A percentile compares a stretch with the other conserved stretches of the same genome.
These are phyloP conservation scores for Xylariaceae sp. DNA, from an alignment of 2,329 filamentous ascomycete species.

Conservation along the genomic window DNA sequence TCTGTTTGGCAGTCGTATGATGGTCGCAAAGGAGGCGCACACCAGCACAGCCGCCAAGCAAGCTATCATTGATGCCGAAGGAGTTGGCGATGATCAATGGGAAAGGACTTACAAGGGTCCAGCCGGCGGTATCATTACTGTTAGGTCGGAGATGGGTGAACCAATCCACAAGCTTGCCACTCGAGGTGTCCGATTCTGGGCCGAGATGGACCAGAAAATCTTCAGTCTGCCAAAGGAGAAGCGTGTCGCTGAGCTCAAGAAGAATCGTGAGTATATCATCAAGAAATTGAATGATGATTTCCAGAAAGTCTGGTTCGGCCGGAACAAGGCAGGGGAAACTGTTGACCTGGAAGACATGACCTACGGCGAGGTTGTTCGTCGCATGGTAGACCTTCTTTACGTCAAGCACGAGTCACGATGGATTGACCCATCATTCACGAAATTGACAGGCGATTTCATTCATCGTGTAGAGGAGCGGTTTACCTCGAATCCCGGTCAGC, in stretches of 20 bases:
- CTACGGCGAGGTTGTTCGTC: constrained; percentile 82
- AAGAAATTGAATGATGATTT: constrained; percentile 95
- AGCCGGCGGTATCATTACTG: constrained; percentile 92
- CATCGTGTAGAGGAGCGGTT: constrained; percentile 97
- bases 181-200: constrained; percentile 94
- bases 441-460: constrained; percentile 91
- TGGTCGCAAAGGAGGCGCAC: constrained; percentile 90
- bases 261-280: constrained; percentile 88
- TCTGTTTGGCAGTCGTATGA: constrained; percentile 89
- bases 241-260: constrained; percentile 83
- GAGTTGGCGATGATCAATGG: constrained; percentile 82
- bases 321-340: constrained; percentile 76
- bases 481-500: constrained; percentile 68
- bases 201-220: constrained; percentile 98
- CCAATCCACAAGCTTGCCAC: constrained; percentile 99
- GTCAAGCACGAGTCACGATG: constrained; percentile 88
- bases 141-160: constrained; percentile 98
- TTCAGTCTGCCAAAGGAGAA: constrained; percentile 96
- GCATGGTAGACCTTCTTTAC: constrained; percentile 88
- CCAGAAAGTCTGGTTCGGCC: constrained; percentile 96
- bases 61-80: constrained; percentile 83
- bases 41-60: constrained; percentile 87
- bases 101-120: constrained; percentile 91
- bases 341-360: constrained; percentile 96
- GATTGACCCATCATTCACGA: constrained; percentile 84